Conservation (phyloP, 2,329 filamentous ascomycete genomes). For the Domatiomyces globalis region DNA sequence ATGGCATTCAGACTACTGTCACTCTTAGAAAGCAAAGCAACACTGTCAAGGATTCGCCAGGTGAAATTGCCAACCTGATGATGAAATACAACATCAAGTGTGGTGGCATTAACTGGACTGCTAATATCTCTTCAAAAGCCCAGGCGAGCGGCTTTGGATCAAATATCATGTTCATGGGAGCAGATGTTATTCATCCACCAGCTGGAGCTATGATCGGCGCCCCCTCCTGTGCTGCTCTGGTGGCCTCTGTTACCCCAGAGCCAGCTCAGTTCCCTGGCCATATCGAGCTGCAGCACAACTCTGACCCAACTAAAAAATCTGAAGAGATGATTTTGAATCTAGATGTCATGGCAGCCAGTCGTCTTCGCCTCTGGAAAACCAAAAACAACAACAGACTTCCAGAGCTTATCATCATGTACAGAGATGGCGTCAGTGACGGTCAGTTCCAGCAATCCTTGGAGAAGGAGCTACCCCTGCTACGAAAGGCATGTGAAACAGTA, state of each 20-base stretch:
- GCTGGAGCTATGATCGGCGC: conserved; percentile 38
- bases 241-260: conserved; percentile 55
- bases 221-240: conserved; percentile 71
- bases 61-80: conserved; percentile 45
- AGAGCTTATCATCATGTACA: conserved; percentile 65
- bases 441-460: conserved; percentile 59
- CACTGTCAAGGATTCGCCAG: background rate
- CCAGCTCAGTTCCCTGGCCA: conserved; percentile 67
- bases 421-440: conserved; percentile 78
- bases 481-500: conserved; percentile 39
- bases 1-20: conserved; percentile 29
- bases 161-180: conserved; percentile 67
- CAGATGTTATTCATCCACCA: conserved; percentile 82
- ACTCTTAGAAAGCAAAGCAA: background rate
- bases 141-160: background rate
- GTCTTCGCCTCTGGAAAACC: conserved; percentile 47
- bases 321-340: conserved; percentile 59
- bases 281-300: conserved; percentile 23
- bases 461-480: conserved; percentile 43
- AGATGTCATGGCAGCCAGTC: conserved; percentile 46
- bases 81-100: conserved; percentile 74
- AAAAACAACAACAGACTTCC: conserved; percentile 45
- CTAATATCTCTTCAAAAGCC: background rate
- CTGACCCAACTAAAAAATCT: conserved; percentile 32
- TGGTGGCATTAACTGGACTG: conserved; percentile 27